Conservation (phyloP, 1,139 yeast genomes). For the Ashbya aceris region DNA sequence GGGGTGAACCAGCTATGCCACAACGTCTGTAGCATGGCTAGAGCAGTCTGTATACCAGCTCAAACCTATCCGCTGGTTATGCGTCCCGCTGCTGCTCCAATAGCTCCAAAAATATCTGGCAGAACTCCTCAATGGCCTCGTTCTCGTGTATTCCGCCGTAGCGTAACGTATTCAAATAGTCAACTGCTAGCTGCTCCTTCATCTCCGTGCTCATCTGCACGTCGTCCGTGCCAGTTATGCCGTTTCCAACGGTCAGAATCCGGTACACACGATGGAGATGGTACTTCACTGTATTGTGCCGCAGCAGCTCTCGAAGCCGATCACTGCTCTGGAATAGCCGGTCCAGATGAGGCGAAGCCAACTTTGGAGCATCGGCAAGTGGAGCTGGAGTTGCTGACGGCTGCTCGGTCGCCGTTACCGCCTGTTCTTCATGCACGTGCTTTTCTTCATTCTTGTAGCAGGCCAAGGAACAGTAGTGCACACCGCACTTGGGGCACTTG, state of each 20-base stretch:
- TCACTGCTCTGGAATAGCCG: slow-evolving; percentile 16
- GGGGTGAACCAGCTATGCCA: too few species aligned
- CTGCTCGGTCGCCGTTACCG: background rate
- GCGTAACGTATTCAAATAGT: slow-evolving; percentile 28
- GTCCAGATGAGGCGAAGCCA: slow-evolving; percentile 11
- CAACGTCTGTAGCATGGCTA: too few species aligned
- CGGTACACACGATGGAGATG: slow-evolving; percentile 27
- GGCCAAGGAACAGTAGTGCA: slow-evolving; percentile 43
- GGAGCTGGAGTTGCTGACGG: background rate
- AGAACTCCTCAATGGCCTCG: slow-evolving; percentile 31
- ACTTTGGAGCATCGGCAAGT: background rate
- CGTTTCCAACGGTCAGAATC: slow-evolving; percentile 18
- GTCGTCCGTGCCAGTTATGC: slow-evolving; percentile 12
- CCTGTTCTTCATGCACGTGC: slow-evolving; percentile 31
- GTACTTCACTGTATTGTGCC: slow-evolving; percentile 29
- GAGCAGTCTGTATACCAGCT: too few species aligned
- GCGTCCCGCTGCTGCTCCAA: background rate
- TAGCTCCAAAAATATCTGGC: slow-evolving; percentile 17
- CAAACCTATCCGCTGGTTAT: too few species aligned
- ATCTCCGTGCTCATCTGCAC: slow-evolving; percentile 16
- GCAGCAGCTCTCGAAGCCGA: slow-evolving; percentile 21
- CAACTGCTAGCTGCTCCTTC: slow-evolving; percentile 25
- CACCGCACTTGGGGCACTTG: slow-evolving; percentile 51
- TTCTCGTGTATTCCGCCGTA: slow-evolving; percentile 29
- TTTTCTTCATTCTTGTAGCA: slow-evolving; percentile 44